Base-by-base conservation (phyloP, 805 yeast species). In the Candida chilensis region DNA sequence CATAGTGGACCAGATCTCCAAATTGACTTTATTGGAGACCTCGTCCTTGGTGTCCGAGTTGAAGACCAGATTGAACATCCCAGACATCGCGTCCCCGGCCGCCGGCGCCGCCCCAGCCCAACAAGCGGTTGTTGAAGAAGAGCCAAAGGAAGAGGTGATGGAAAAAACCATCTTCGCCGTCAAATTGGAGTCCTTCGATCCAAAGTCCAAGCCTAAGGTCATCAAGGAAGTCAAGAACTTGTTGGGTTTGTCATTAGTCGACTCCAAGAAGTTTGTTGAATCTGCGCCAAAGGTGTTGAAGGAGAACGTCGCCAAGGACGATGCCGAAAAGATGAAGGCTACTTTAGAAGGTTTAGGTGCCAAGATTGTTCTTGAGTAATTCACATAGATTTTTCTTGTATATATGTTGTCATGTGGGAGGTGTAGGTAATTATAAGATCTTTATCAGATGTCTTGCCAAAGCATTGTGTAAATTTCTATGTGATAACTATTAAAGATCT, bases 261-360 rank as follows among this genome's bases (percentile, higher is more conserved):
- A 92, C 56, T 84, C 96, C 38, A 92, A 92, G 78, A 92, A 92
- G 67, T 84, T 92, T 43, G 99, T 92, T 35, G 99, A 92, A 68
- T 64, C 86, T 48, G 97, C 99, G 38, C 99, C 99, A 46, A 92
- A 92, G 71, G 68, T 83, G 27, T 69, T 92, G 58, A 92, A 92
- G 67, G 99, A 92, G 48, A 86, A 87, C 47, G 87, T 92, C 37
- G 80, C 94, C 38, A 92, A 92, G 71, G 99, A 85, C 54, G 99
- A 92, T 48, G 97, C 97, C 42, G 96, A 90, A 50, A 87, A 88
- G 73, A 81, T 92, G 55, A 90, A 92, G 70, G 69, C 83, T 37
- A 77, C 94, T 38, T 71, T 92, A 52, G 98, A 92, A 67, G 92
- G 76, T 32, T 72, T 90, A 47, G 98, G 98, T 57, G 98, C 95